Conservation (phyloP, 2,329 filamentous ascomycete genomes). For the Cladophialophora psammophila region DNA sequence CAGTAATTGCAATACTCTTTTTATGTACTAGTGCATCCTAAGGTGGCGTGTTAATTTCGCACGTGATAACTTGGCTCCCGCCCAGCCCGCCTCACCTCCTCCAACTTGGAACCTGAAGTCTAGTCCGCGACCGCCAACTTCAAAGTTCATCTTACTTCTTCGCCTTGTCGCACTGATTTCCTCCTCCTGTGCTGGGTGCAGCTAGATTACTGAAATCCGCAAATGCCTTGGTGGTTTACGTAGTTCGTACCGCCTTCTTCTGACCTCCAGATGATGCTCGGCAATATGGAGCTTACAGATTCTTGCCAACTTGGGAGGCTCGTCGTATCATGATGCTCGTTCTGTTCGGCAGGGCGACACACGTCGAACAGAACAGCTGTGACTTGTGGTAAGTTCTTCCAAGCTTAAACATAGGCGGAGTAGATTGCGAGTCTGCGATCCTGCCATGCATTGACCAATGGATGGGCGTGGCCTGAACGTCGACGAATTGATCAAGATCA, state of each 20-base stretch:
- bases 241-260: neutral
- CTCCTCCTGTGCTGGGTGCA: neutral
- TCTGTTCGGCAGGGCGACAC: neutral
- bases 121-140: neutral
- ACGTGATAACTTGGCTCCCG: constrained; percentile 4
- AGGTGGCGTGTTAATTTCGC: neutral
- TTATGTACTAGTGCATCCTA: neutral
- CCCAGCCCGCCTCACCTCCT: constrained; percentile 9
- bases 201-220: neutral
- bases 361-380: neutral
- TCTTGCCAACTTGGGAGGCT: neutral
- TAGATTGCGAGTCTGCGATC: neutral
- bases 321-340: neutral
- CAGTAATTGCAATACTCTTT: neutral
- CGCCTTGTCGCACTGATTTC: neutral
- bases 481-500: neutral
- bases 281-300: neutral
- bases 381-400: constrained; percentile 2
- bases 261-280: neutral
- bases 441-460: neutral
- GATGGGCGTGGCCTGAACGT: neutral
- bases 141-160: constrained; percentile 1
- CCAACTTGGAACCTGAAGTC: neutral
- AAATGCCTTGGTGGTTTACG: neutral
- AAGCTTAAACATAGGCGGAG: neutral